Conservation (phyloP, 176 grass and related monocot genomes). For the Avena sativa region DNA sequence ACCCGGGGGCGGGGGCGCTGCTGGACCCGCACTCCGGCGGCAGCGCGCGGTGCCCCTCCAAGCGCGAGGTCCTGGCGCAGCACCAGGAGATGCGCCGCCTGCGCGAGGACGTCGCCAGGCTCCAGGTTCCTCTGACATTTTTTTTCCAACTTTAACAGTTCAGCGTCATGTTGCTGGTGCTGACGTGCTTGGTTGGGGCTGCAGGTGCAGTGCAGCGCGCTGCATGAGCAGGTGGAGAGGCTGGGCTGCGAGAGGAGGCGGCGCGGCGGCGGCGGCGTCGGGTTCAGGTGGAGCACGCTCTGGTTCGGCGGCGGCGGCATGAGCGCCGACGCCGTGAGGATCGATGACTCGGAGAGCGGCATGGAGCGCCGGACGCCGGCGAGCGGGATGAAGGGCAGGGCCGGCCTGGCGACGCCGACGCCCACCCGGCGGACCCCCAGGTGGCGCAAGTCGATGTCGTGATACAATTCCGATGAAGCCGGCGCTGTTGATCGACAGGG, state of each 20-base stretch:
- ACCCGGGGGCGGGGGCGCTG: conserved; percentile 50
- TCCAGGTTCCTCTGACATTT: conserved; percentile 52
- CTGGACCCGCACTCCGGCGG: conserved; percentile 57
- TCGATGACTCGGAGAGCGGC: conserved; percentile 66
- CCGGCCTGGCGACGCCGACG: conserved; percentile 35
- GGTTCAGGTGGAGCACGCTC: conserved; percentile 81
- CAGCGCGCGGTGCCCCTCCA: conserved; percentile 70
- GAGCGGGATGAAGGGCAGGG: conserved; percentile 57
- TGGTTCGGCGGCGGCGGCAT: conserved; percentile 62
- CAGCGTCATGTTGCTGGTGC: background rate
- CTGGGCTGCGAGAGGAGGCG: conserved; percentile 59
- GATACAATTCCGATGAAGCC: conserved; percentile 10
- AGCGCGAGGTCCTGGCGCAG: conserved; percentile 78
- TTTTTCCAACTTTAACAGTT: background rate
- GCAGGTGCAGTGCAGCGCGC: conserved; percentile 81
- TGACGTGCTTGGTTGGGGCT: background rate
- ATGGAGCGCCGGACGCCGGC: conserved; percentile 65
- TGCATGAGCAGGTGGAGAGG: conserved; percentile 83
- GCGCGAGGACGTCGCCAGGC: conserved; percentile 79
- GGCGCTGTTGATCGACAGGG: background rate
- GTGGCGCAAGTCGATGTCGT: conserved; percentile 79
- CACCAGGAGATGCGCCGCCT: conserved; percentile 90
- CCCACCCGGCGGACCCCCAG: conserved; percentile 54
- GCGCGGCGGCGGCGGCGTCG: conserved; percentile 41
- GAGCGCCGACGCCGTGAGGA: conserved; percentile 58